Percentiles rank a stretch among this genome's conserved stretches.
These are phyloP conservation scores for Phytophthora europaea DNA, from an alignment of 352 stramenopile genomes.

Conservation along the genomic window DNA sequence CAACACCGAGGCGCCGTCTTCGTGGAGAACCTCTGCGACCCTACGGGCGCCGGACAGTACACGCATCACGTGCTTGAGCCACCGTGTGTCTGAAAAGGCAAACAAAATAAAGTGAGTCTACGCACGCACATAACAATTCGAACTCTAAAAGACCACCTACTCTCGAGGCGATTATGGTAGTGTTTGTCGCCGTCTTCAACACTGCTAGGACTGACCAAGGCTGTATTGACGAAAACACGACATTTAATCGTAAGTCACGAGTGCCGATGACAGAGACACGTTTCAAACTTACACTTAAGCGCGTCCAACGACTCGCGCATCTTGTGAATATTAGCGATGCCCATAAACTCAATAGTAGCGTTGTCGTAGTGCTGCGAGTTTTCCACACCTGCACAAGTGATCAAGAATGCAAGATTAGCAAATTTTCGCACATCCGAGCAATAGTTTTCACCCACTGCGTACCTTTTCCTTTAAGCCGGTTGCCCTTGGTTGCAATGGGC, in stretches of 20 bases:
- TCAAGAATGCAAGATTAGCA: conserved; percentile 9
- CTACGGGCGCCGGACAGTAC: conserved; percentile 77
- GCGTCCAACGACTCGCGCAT: conserved; percentile 96
- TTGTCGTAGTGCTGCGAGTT: conserved; percentile 98
- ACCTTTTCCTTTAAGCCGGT: conserved; percentile 88
- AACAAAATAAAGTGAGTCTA: conserved; percentile 15
- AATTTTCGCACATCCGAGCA: background rate
- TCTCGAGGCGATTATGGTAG: conserved; percentile 90
- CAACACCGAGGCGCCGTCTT: conserved; percentile 84
- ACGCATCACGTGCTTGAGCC: conserved; percentile 96
- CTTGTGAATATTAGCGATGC: conserved; percentile 99
- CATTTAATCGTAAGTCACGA: conserved; percentile 11
- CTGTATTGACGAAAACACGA: conserved; percentile 39
- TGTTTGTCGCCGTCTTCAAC: conserved; percentile 91
- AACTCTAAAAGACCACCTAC: conserved; percentile 39
- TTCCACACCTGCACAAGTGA: conserved; percentile 88
- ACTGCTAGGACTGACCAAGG: conserved; percentile 81
- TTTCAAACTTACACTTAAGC: conserved; percentile 66
- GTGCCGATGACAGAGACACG: background rate
- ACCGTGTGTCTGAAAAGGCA: conserved; percentile 89
- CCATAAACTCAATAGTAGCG: conserved; percentile 97
- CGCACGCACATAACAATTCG: background rate
- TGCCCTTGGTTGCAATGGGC: conserved; percentile 83
- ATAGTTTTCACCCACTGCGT: background rate
- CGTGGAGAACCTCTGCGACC: conserved; percentile 86